Conservation (phyloP, 768 basidiomycete genomes). For the Paxillus ammoniavirescens region DNA sequence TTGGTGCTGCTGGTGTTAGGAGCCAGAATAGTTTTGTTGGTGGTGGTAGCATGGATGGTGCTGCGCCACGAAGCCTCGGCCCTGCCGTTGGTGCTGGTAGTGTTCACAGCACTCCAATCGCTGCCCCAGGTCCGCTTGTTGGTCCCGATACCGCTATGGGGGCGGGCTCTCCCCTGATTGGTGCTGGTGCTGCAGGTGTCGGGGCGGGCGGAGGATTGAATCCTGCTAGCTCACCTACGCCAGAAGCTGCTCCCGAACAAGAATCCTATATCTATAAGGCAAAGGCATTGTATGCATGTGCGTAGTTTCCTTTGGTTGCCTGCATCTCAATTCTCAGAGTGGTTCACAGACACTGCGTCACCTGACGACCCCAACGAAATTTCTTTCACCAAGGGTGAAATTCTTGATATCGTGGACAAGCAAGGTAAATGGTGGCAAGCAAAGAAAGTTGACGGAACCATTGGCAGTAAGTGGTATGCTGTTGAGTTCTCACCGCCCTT, state of each 20-base stretch:
- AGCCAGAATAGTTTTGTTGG: constrained; percentile 46
- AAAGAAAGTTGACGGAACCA: constrained; percentile 67
- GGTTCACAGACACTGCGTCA: constrained; percentile 77
- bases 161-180: constrained; percentile 63
- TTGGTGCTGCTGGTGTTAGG: constrained; percentile 41
- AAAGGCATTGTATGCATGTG: constrained; percentile 89
- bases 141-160: constrained; percentile 45
- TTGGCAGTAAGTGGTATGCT: constrained; percentile 63
- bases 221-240: constrained; percentile 15
- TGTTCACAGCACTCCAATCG: constrained; percentile 48
- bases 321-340: constrained; percentile 20
- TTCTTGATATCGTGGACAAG: constrained; percentile 90
- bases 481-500: background rate
- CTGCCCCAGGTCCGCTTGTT: constrained; percentile 34
- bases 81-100: constrained; percentile 52
- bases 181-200: constrained; percentile 62
- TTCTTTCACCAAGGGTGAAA: constrained; percentile 88
- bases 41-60: constrained; percentile 43
- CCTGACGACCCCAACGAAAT: constrained; percentile 96
- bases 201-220: constrained; percentile 46
- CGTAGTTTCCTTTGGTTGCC: constrained; percentile 28
- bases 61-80: constrained; percentile 52
- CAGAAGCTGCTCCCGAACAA: constrained; percentile 30
- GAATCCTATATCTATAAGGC: constrained; percentile 71
- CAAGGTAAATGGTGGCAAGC: constrained; percentile 95